Percentiles rank a stretch among this genome's conserved stretches.
phyloP scores from a whole-genome alignment of 176 grass and related monocot genomes.

The Pharus latifolius region DNA sequence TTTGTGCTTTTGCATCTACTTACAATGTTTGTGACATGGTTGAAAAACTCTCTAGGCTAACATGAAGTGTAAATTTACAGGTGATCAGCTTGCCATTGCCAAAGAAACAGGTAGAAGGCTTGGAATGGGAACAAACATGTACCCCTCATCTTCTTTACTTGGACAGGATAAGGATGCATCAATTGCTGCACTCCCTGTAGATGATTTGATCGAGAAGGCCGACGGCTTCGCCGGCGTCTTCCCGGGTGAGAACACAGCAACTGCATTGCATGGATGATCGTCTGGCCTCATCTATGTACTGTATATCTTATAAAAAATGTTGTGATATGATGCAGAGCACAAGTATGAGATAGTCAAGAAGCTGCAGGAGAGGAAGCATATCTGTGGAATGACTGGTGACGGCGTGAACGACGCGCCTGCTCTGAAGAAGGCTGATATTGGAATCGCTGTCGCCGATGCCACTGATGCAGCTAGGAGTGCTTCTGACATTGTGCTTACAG shows the following conservation, averaged over 20 bases:
- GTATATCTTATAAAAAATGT: too few species aligned
- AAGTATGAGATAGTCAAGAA: slow-evolving; percentile 97
- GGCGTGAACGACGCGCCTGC: slow-evolving; percentile 95
- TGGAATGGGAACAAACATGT: slow-evolving; percentile 98
- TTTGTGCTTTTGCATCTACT: neutral
- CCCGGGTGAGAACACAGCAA: slow-evolving; percentile 27
- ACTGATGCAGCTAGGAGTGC: slow-evolving; percentile 89
- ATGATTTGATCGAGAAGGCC: slow-evolving; percentile 90
- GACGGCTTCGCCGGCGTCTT: slow-evolving; percentile 97
- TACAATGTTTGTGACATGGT: neutral
- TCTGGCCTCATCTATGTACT: neutral
- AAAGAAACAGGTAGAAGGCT: slow-evolving; percentile 96
- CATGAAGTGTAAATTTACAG: slow-evolving; percentile 11
- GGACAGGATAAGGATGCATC: slow-evolving; percentile 60
- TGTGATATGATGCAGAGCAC: slow-evolving; percentile 58
- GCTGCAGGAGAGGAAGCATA: slow-evolving; percentile 87
- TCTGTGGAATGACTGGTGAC: slow-evolving; percentile 96
- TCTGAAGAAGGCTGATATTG: slow-evolving; percentile 93
- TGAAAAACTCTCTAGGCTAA: neutral
- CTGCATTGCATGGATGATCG: neutral
- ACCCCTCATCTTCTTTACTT: slow-evolving; percentile 80
- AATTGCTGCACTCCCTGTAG: slow-evolving; percentile 46
- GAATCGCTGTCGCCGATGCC: slow-evolving; percentile 89
- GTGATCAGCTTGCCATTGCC: slow-evolving; percentile 91
- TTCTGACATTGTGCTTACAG: slow-evolving; percentile 90